These are phyloP conservation scores for Phaeomoniella chlamydospora DNA, from an alignment of 2,329 filamentous ascomycete genomes.

Conservation along the genomic window DNA sequence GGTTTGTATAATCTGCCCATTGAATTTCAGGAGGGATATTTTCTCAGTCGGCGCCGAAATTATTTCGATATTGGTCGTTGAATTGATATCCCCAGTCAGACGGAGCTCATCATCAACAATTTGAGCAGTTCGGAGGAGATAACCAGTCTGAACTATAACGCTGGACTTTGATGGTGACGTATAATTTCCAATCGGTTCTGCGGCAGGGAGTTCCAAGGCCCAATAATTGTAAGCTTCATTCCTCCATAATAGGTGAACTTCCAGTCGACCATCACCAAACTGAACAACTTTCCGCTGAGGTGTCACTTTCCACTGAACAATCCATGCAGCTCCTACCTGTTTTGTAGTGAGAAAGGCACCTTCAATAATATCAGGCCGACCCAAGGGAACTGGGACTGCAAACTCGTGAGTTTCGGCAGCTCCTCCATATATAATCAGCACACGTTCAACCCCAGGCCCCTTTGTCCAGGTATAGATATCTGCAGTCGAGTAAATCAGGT, in stretches of 20 bases:
- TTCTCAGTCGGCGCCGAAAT: slow-evolving; percentile 43
- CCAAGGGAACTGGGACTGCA: slow-evolving; percentile 16
- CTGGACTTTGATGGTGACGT: slow-evolving; percentile 17
- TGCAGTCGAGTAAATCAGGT: slow-evolving; percentile 27
- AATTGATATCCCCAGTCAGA: slow-evolving; percentile 58
- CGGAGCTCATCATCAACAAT: slow-evolving; percentile 41
- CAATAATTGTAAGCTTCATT: slow-evolving; percentile 30
- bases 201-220: slow-evolving; percentile 21
- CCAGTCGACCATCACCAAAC: slow-evolving; percentile 17
- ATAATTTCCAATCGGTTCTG: slow-evolving; percentile 15
- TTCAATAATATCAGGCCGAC: slow-evolving; percentile 15
- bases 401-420: slow-evolving; percentile 24
- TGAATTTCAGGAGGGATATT: slow-evolving; percentile 46
- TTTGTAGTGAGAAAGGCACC: slow-evolving; percentile 1
- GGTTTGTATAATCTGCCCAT: slow-evolving; percentile 30
- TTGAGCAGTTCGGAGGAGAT: slow-evolving; percentile 32
- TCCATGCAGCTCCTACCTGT: slow-evolving; percentile 8
- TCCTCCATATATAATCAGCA: slow-evolving; percentile 25
- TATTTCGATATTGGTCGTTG: slow-evolving; percentile 52
- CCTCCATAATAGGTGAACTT: slow-evolving; percentile 15
- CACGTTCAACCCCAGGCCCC: slow-evolving; percentile 6
- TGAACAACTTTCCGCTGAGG: slow-evolving; percentile 25
- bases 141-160: slow-evolving; percentile 27
- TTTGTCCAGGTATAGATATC: slow-evolving; percentile 27
- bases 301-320: slow-evolving; percentile 40